Evolutionary conservation across 2,329 filamentous ascomycete genomes (phyloP).

Genomic region (Didymella segeticola): DNA sequence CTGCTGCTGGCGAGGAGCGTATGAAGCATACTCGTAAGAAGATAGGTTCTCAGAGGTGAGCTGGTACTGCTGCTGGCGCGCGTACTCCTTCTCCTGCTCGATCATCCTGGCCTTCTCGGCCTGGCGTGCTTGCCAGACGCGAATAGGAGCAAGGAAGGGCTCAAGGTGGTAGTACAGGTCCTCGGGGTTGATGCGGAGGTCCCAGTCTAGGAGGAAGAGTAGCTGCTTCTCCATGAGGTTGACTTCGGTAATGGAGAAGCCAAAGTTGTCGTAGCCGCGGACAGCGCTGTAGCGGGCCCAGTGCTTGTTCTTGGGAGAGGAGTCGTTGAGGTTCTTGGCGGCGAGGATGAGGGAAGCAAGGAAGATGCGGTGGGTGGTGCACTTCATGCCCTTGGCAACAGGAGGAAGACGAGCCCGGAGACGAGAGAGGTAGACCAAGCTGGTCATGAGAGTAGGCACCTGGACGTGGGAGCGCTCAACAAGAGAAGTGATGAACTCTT

Average conservation of each 20-base stretch:
- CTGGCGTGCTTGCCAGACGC: conserved; percentile 62
- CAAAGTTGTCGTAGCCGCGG: conserved; percentile 75
- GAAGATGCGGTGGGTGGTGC: conserved; percentile 98
- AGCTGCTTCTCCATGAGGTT: conserved; percentile 99
- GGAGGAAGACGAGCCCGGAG: conserved; percentile 86
- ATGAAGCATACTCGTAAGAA: conserved; percentile 45
- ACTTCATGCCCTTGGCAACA: conserved; percentile 93
- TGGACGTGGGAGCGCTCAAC: conserved; percentile 95
- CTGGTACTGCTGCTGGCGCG: conserved; percentile 45
- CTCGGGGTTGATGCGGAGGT: conserved; percentile 81
- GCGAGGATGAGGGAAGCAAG: conserved; percentile 83
- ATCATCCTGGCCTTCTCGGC: conserved; percentile 61
- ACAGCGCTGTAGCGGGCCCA: conserved; percentile 94
- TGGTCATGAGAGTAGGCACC: conserved; percentile 96
- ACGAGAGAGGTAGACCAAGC: conserved; percentile 88
- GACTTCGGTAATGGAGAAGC: conserved; percentile 93
- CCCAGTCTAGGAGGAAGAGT: conserved; percentile 92
- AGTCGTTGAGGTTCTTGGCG: conserved; percentile 98
- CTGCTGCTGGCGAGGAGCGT: conserved; percentile 24
- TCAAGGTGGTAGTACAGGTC: conserved; percentile 90
- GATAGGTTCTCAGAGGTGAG: conserved; percentile 42
- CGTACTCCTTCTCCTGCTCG: conserved; percentile 51
- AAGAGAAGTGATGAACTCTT: conserved; percentile 89
- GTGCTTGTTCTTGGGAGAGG: conserved; percentile 99
- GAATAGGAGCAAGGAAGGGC: conserved; percentile 85